Percentiles rank a stretch among this genome's conserved stretches.
Evolutionary conservation across 192 early-diverging fungal genomes (phyloP).

Genomic region (Backusella parvicylindrica): DNA sequence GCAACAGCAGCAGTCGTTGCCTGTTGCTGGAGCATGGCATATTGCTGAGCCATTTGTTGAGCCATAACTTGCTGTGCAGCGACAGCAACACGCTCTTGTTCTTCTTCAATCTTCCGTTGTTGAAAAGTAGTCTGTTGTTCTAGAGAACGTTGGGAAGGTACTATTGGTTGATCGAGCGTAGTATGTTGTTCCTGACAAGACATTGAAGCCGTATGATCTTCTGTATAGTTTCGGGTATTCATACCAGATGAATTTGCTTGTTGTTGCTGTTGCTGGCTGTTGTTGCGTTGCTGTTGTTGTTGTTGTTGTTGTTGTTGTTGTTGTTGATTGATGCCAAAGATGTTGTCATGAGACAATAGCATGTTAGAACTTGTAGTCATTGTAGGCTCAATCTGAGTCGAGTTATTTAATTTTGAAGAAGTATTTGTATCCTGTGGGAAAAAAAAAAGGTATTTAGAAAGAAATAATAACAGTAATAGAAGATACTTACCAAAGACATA

Average conservation of each 20-base stretch:
- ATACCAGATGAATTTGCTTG: background rate
- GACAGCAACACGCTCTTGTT: conserved; percentile 14
- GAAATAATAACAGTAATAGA: background rate
- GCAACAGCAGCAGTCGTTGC: background rate
- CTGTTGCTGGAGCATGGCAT: background rate
- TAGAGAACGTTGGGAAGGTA: conserved; percentile 10
- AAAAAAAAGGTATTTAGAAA: no score
- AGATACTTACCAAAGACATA: background rate
- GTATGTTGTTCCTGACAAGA: background rate
- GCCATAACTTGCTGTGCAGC: conserved; percentile 8
- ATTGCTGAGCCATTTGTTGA: background rate
- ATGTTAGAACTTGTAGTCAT: background rate
- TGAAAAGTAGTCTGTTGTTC: conserved; percentile 7
- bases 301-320: no score
- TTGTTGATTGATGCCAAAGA: background rate
- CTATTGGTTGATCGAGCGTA: conserved; percentile 10
- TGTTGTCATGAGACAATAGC: conserved; percentile 1
- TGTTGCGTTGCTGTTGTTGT: no score
- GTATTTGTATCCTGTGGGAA: background rate
- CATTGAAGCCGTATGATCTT: background rate
- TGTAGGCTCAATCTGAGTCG: background rate
- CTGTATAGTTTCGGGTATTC: background rate
- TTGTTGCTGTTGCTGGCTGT: background rate
- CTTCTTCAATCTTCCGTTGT: background rate
- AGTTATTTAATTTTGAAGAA: background rate